Percentiles rank a stretch among this genome's conserved stretches.
Evolutionary conservation across 1,139 yeast genomes (phyloP).

Genomic region (Nakaseomyces nivariensis): DNA sequence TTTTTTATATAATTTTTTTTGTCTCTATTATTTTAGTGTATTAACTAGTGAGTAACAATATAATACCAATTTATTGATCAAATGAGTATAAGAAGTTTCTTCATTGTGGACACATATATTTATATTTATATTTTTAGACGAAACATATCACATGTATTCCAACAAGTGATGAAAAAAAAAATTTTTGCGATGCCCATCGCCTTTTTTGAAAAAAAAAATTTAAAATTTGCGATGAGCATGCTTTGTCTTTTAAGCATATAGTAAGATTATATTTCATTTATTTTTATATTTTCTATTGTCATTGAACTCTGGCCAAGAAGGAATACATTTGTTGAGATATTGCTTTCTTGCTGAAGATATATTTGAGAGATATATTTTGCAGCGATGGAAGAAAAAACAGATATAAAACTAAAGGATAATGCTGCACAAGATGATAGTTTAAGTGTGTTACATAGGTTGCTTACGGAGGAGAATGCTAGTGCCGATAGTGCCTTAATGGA

Average conservation of each 20-base stretch:
- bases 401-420: not conserved
- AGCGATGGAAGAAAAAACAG: not conserved
- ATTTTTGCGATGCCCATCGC: conserved; percentile 1
- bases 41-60: too few relatives aligned
- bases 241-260: not conserved
- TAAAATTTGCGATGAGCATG: not conserved
- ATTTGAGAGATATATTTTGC: not conserved
- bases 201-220: not conserved
- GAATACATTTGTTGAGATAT: not conserved
- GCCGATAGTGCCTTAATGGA: not conserved
- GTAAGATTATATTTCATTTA: too few relatives aligned
- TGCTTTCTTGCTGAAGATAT: not conserved
- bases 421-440: not conserved
- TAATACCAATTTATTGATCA: too few relatives aligned
- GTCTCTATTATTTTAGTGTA: not conserved
- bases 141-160: too few relatives aligned
- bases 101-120: too few relatives aligned
- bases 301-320: too few relatives aligned
- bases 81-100: too few relatives aligned
- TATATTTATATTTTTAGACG: too few relatives aligned
- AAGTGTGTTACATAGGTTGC: not conserved
- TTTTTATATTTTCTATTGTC: too few relatives aligned
- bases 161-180: not conserved
- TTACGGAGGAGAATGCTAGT: not conserved
- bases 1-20: not conserved